Base-by-base conservation (phyloP, 2,329 filamentous ascomycete genomes). In the Penicillium occitanis region DNA sequence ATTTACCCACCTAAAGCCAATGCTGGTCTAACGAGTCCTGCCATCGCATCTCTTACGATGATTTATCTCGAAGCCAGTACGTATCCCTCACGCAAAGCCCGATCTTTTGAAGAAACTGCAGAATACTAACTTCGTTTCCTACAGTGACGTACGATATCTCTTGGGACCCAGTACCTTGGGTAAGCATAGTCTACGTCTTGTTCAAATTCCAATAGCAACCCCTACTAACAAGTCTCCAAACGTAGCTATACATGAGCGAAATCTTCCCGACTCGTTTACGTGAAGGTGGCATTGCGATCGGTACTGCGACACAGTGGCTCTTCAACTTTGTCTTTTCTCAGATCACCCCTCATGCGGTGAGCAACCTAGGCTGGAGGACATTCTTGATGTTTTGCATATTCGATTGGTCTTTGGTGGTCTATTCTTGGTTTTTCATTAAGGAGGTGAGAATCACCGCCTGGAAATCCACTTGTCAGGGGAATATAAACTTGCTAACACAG, bases 41-140 rank as follows among this genome's bases (percentile, higher is more conserved):
- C 81, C 2, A 80, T 83, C 44, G 82, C 82, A 0, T 80, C 82
- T 1, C 77, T 85, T 19, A 79, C 80, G 2, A 83, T 85, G 81
- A 81, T 85, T n/a, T 78, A 64, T 42, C 40, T 33, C 19, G 48
- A 64, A 28, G 42, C 42, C n/a, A 44, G 42, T 44, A 44, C 42
- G 42, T 44, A 44, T 44, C 17, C 30, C 35, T 33, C 33, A 33
- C 8, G 33, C 33, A 33, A 11, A 33, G 33, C 33, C 33, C 1
- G 33, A 33, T 33, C 1, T 33, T 33, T 33, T 33, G 33, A 33
- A 33, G 33, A 33, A 33, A 33, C 0, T 33, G 33, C 11, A 33
- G 8, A 33, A 11, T 33, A 33, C 33, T 33, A 33, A 33, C 33
- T 33, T 33, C 33, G 33, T 33, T 33, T 11, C 33, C 33, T 33